phyloP scores from a whole-genome alignment of 441 rosid genomes.

The Gossypium laxum region DNA sequence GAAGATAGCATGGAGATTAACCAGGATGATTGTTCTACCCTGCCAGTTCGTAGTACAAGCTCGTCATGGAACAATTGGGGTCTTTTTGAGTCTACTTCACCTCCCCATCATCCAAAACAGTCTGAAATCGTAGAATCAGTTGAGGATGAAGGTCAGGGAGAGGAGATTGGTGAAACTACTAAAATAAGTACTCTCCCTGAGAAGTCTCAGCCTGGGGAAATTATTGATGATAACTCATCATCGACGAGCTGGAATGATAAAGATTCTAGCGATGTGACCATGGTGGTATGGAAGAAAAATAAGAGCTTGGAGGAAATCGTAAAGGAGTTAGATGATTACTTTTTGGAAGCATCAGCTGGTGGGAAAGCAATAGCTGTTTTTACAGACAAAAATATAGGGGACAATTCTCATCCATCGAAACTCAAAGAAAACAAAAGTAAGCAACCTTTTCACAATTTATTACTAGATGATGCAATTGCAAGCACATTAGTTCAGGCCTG shows the following conservation, averaged over 20 bases:
- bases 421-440: slow-evolving; percentile 57
- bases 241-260: slow-evolving; percentile 42
- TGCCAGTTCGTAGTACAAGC: slow-evolving; percentile 30
- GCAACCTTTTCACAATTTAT: slow-evolving; percentile 8
- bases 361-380: slow-evolving; percentile 66
- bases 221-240: slow-evolving; percentile 49
- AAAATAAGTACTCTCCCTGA: slow-evolving; percentile 23
- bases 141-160: slow-evolving; percentile 49
- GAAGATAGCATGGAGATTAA: slow-evolving; percentile 27
- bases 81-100: slow-evolving; percentile 30
- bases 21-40: slow-evolving; percentile 14
- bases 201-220: slow-evolving; percentile 34
- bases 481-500: not conserved
- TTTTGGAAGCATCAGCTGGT: slow-evolving; percentile 70
- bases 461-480: not conserved
- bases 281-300: slow-evolving; percentile 38
- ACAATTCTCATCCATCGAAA: slow-evolving; percentile 37
- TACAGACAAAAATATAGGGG: slow-evolving; percentile 45
- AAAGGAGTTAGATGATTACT: slow-evolving; percentile 76
- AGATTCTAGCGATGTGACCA: slow-evolving; percentile 31
- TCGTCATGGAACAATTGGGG: slow-evolving; percentile 45
- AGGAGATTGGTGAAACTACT: slow-evolving; percentile 24
- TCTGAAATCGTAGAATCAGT: slow-evolving; percentile 28
- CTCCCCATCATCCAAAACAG: slow-evolving; percentile 18
- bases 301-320: slow-evolving; percentile 60